phyloP scores from a whole-genome alignment of 2,329 filamentous ascomycete genomes.

The Metarhizium rileyi region DNA sequence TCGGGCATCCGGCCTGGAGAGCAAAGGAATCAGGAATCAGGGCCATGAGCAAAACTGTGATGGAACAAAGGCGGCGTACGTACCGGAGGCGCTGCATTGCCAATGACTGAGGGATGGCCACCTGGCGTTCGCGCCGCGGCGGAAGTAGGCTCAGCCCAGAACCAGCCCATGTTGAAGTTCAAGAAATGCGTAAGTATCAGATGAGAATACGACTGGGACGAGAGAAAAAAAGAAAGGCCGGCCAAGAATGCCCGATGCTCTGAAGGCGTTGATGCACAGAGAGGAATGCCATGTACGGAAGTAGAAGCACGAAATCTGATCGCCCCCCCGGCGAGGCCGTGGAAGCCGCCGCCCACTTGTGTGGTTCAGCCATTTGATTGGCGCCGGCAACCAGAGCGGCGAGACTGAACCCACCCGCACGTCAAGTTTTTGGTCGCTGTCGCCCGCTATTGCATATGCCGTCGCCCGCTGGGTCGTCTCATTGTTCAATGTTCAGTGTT shows the following conservation, averaged over 20 bases:
- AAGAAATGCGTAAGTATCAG: neutral
- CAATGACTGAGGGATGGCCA: constrained; percentile 21
- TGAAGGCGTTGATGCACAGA: neutral
- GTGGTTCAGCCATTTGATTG: neutral
- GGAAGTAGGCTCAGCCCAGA: constrained; percentile 45
- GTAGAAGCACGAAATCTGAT: constrained; percentile 2
- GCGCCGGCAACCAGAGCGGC: neutral
- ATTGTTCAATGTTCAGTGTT: too few species aligned
- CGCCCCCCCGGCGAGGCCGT: neutral
- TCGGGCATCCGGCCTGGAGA: constrained; percentile 42
- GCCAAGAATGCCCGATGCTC: neutral
- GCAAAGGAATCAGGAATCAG: neutral
- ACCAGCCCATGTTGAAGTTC: constrained; percentile 46
- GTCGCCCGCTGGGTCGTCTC: too few species aligned
- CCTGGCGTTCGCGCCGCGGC: constrained; percentile 22
- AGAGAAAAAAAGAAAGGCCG: neutral
- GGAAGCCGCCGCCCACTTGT: neutral
- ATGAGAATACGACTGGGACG: too few species aligned
- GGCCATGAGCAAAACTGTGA: neutral
- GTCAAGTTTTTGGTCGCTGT: too few species aligned
- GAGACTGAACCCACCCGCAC: neutral
- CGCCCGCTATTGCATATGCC: too few species aligned
- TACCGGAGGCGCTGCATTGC: constrained; percentile 25
- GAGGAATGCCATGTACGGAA: neutral
- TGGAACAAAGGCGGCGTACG: constrained; percentile 4